phyloP scores from a whole-genome alignment of 208 protist species.

The Leishmania arabica region DNA sequence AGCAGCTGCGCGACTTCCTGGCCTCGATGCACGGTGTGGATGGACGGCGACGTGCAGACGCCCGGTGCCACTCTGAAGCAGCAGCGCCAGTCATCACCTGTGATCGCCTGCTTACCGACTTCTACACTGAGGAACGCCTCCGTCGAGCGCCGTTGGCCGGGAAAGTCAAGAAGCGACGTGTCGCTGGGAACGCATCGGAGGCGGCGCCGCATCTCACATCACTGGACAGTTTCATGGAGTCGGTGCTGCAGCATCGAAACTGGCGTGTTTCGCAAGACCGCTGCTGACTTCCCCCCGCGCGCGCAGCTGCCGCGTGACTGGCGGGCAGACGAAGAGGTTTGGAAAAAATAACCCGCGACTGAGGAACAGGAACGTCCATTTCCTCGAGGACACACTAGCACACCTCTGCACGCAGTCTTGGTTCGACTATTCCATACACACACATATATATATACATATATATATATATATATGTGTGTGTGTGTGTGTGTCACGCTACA shows the following conservation, averaged over 20 bases:
- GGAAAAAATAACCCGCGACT: not conserved
- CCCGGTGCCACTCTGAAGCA: not conserved
- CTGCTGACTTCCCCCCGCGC: not conserved
- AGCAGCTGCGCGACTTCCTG: conserved; percentile 37
- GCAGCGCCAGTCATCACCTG: conserved; percentile 18
- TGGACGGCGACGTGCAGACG: not conserved
- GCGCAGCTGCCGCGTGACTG: not conserved
- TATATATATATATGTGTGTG: not conserved
- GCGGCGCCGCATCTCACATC: conserved; percentile 1
- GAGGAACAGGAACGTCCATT: not conserved
- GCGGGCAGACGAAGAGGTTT: not conserved
- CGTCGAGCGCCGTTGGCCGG: not conserved
- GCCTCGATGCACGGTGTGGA: not conserved
- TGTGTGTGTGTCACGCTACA: not conserved
- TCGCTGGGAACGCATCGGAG: not conserved
- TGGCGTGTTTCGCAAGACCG: conserved; percentile 4
- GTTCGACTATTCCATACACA: not conserved
- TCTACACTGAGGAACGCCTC: not conserved
- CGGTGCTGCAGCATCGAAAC: conserved; percentile 22
- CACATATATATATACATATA: not conserved
- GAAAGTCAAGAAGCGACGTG: not conserved
- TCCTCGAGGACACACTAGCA: not conserved
- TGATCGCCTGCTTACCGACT: conserved; percentile 21
- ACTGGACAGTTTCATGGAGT: conserved; percentile 24
- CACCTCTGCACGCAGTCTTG: not conserved